These are phyloP conservation scores for Boletus subcaerulescens DNA, from an alignment of 768 basidiomycete species.

Conservation along the genomic window DNA sequence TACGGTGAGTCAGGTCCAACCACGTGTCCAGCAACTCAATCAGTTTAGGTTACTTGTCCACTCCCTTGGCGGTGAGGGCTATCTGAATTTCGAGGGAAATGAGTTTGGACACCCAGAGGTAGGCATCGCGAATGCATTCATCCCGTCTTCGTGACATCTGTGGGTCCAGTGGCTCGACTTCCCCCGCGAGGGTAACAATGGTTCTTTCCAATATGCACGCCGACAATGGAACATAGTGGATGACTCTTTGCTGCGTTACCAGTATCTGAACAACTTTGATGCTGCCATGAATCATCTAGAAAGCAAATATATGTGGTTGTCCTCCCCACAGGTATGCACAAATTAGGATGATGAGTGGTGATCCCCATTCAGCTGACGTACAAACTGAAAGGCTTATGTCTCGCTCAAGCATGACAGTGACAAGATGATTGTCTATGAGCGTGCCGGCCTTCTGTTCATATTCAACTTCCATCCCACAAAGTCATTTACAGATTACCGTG, in stretches of 20 bases:
- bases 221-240: conserved; percentile 96
- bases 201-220: conserved; percentile 96
- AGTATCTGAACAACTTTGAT: conserved; percentile 92
- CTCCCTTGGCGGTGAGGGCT: conserved; percentile 93
- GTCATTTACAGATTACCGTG: conserved; percentile 91
- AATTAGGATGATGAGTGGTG: not conserved
- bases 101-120: conserved; percentile 99
- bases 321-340: conserved; percentile 62
- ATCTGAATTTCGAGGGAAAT: conserved; percentile 96
- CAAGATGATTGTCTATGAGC: conserved; percentile 93
- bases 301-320: conserved; percentile 80
- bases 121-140: conserved; percentile 11
- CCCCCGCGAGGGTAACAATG: conserved; percentile 91
- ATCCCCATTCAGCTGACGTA: conserved; percentile 7
- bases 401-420: conserved; percentile 92
- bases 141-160: not conserved
- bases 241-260: conserved; percentile 83
- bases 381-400: conserved; percentile 65
- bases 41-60: conserved; percentile 75
- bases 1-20: conserved; percentile 55
- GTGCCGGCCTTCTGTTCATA: conserved; percentile 89
- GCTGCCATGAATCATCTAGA: conserved; percentile 87
- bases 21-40: not conserved
- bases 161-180: conserved; percentile 92
- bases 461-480: conserved; percentile 96